Evolutionary conservation across 2,329 filamentous ascomycete species (phyloP).

Genomic region (Scytalidium lignicola): DNA sequence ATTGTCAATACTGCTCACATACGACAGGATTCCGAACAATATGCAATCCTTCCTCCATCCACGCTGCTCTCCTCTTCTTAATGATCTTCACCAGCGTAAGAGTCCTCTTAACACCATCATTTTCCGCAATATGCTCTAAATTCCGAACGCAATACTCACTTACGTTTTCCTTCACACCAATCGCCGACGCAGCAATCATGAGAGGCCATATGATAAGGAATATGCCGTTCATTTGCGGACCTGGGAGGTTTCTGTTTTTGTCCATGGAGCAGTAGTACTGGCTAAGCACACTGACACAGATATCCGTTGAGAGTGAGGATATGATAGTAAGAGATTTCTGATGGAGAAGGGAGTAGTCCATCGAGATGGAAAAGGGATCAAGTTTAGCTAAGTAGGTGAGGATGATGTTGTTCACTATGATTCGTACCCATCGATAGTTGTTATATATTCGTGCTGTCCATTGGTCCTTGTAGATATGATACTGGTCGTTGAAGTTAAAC

Average conservation of each 20-base stretch:
- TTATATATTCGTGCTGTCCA: constrained; percentile 21
- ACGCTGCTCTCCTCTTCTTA: constrained; percentile 3
- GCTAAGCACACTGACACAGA: constrained; percentile 16
- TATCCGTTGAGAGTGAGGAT: constrained; percentile 14
- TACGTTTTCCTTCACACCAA: constrained; percentile 16
- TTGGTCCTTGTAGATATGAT: constrained; percentile 16
- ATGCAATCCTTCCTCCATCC: constrained; percentile 1
- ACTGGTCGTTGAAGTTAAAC: constrained; percentile 10
- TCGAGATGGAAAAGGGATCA: neutral
- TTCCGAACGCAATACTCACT: constrained; percentile 13
- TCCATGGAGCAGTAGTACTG: constrained; percentile 8
- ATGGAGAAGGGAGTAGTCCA: constrained; percentile 8
- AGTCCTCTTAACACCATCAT: constrained; percentile 15
- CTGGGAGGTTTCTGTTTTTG: constrained; percentile 1
- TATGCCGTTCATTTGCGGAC: constrained; percentile 9
- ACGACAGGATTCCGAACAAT: neutral
- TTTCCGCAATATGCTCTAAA: constrained; percentile 16
- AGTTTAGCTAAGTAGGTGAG: constrained; percentile 10
- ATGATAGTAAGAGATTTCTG: constrained; percentile 11
- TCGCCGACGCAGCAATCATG: constrained; percentile 13
- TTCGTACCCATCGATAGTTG: constrained; percentile 18
- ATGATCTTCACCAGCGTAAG: constrained; percentile 8
- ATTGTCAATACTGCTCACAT: neutral
- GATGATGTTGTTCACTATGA: constrained; percentile 18
- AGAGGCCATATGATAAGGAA: constrained; percentile 19